Evolutionary conservation across 2,329 filamentous ascomycete species (phyloP), one percentile per base, ranked within the genome.

Genomic region (Trichoderma cornu-damae): DNA sequence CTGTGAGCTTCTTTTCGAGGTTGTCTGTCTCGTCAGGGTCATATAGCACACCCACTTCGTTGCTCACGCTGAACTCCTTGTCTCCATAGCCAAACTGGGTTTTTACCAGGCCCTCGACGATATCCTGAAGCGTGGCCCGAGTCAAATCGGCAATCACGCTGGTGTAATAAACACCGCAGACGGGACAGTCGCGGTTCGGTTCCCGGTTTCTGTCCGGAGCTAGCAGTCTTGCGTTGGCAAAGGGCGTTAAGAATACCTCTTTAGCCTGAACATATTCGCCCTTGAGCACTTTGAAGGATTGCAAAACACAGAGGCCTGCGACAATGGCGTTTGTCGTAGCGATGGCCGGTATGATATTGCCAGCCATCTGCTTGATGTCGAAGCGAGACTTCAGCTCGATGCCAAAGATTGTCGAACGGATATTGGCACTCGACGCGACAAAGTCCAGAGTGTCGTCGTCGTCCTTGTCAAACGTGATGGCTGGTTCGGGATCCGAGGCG

Each of bases 321-420:
- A 94, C 93, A 70, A 97, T 96, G 14, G 94, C 94, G 70, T 99
- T 99, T 0, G 94, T 97, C 0, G 94, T 99, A 4, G 94, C 94
- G 68, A 99, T 99, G 2, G 94, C 94, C 1, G 94, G 94, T 60
- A 99, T 99, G 66, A 99, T 99, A 70, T 99, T 99, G 54, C 94
- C 94, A 3, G 94, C 94, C 93, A 97, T 99, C 73, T 99, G 89
- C 75, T 99, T 99, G 66, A 94, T 92, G 68, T 97, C 92, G 68
- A 97, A 99, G 59, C 95, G 90, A 20, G 91, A 96, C 70, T 90
- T 93, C 4, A 79, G 75, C 54, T 93, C 88, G 58, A 99, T 96
- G 57, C 86, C 88, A 68, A 99, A 99, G n/a, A 96, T 80, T 22
- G 83, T 79, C 1, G 93, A 94, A 43, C 94, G 84, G 22, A 99